Conservation (phyloP, 2,329 filamentous ascomycete species). For the Paraphaeosphaeria minitans region DNA sequence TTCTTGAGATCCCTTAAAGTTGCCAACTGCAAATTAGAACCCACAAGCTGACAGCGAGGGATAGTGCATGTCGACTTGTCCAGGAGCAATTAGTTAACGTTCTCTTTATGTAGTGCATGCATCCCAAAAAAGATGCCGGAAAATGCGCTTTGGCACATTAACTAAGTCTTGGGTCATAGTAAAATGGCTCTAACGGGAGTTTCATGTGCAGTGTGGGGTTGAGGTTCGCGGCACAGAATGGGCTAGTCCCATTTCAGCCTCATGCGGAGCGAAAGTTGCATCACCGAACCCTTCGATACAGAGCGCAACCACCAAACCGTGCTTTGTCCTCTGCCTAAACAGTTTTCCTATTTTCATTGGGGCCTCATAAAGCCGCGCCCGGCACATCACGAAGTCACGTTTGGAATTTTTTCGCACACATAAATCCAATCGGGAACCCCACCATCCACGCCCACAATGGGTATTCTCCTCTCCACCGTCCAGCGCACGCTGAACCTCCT, state of each 20-base stretch:
- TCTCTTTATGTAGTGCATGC: no score
- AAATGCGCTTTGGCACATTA: no score
- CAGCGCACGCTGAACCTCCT: slow-evolving; percentile 48
- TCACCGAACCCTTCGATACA: not conserved
- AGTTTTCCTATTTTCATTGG: not conserved
- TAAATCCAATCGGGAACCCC: not conserved
- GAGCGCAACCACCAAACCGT: not conserved
- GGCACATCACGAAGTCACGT: not conserved
- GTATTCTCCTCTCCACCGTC: slow-evolving; percentile 33
- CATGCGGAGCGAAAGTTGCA: not conserved
- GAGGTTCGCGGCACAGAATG: not conserved
- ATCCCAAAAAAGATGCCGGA: no score
- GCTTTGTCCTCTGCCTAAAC: not conserved
- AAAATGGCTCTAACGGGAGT: no score
- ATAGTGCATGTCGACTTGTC: no score
- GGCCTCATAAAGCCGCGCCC: not conserved
- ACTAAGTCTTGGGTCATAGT: no score
- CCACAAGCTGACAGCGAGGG: no score
- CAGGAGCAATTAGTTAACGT: no score
- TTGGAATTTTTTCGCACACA: not conserved
- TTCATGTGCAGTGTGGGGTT: not conserved
- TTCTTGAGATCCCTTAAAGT: no score
- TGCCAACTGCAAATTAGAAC: no score
- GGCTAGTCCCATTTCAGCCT: not conserved
- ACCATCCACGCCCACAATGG: slow-evolving; percentile 28